Base-by-base conservation (phyloP, 306 rosid species). In the Fagus sylvatica region DNA sequence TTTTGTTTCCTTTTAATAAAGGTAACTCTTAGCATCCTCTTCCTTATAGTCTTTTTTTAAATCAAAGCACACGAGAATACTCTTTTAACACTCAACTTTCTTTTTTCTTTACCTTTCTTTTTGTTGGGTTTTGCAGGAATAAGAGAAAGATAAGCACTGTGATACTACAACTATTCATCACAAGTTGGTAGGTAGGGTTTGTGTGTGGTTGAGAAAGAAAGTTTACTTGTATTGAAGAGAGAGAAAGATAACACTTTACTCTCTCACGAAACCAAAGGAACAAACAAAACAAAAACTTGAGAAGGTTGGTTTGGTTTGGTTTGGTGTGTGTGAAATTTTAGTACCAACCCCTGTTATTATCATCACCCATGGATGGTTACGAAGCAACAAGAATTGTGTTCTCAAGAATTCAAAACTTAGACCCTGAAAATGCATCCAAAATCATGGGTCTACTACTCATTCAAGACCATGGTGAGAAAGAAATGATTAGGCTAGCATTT, bases 391-490 rank as follows among this genome's bases (percentile, higher is more conserved):
- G 91, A 71, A 85, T 91, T 70, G 98, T 96, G 22, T 93, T 87
- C 82, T 86, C 96, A 9, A 90, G 98, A 84, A 93, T 96, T 89
- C 97, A 93, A 48, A 93, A 65, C 85, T 69, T 93, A 82, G 99
- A 96, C 94, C 98, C 97, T 36, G 99, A 96, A 77, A 96, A 96
- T 78, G 99, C 99, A 12, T 93, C 99, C 13, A 93, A 93, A 81
- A 93, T 96, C 85, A 96, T 96, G 99, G 98, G 99, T 13, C 76
- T 96, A 3, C 97, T 96, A 55, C 85, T 93, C 43, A 85, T 95
- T 76, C 98, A 96, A 83, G 99, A 96, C 82, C 96, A 93, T 79
- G 98, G 98, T 28, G 99, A 91, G 84, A 91, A 96, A n/a, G 99
- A 96, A 84, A 96, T 96, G 98, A 96, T 93, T 17, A 84, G 99